A percentile compares a stretch with the other conserved stretches of the same genome.
Evolutionary conservation across 2,329 filamentous ascomycete genomes (phyloP).

Genomic region (Coccinonectria pachysandricola): DNA sequence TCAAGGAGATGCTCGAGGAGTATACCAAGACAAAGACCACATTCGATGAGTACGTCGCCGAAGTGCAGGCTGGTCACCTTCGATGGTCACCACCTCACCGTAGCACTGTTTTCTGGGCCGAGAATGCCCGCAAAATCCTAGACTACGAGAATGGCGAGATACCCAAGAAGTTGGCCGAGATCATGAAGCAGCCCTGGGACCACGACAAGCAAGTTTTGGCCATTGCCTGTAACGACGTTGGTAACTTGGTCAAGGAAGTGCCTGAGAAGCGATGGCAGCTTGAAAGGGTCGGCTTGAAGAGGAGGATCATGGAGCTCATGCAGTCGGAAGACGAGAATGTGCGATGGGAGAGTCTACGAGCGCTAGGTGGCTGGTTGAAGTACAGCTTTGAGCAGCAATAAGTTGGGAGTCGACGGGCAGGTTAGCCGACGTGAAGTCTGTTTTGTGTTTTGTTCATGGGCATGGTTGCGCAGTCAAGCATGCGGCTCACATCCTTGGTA

Average conservation of each 20-base stretch:
- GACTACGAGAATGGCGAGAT: conserved; percentile 73
- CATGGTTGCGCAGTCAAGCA: conserved; percentile 6
- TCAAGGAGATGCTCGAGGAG: conserved; percentile 55
- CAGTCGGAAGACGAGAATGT: conserved; percentile 78
- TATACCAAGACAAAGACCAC: conserved; percentile 64
- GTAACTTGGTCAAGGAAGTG: conserved; percentile 78
- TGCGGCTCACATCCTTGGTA: conserved; percentile 11
- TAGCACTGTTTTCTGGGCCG: conserved; percentile 79
- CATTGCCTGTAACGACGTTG: conserved; percentile 87
- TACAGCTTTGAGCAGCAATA: conserved; percentile 46
- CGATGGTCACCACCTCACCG: conserved; percentile 90
- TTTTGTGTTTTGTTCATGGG: conserved; percentile 10
- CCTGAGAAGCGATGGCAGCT: conserved; percentile 72
- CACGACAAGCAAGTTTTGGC: conserved; percentile 82
- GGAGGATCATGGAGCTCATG: conserved; percentile 88
- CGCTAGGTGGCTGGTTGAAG: conserved; percentile 59
- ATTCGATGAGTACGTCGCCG: conserved; percentile 81
- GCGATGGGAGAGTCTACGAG: conserved; percentile 83
- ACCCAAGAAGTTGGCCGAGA: conserved; percentile 72
- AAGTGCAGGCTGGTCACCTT: conserved; percentile 76
- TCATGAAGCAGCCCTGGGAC: conserved; percentile 62
- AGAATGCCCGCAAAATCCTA: conserved; percentile 79
- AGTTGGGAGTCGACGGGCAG: conserved; percentile 5
- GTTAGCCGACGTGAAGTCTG: conserved; percentile 10
- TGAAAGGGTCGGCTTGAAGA: conserved; percentile 78